phyloP scores from a whole-genome alignment of 768 basidiomycete species.

The Suillus subalutaceus region DNA sequence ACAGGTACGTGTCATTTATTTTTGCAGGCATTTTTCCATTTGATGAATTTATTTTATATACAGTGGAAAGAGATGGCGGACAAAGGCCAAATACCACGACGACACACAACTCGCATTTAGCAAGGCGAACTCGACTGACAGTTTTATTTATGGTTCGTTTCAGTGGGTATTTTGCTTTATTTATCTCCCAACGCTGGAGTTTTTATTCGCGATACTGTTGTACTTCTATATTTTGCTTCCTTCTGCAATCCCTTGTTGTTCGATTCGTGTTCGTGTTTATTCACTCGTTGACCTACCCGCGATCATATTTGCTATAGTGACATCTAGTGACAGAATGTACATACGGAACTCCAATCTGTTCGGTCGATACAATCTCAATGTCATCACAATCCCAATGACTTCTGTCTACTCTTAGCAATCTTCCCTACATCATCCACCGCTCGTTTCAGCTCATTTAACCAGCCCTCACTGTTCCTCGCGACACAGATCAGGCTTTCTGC shows the following conservation, averaged over 20 bases:
- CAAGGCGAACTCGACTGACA: not conserved
- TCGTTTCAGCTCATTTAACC: conserved; percentile 70
- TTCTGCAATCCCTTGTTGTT: not conserved
- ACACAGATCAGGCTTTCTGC: conserved; percentile 42
- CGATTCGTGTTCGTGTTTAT: conserved; percentile 4
- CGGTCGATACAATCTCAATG: not conserved
- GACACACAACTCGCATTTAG: conserved; percentile 16
- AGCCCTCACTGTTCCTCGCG: conserved; percentile 45
- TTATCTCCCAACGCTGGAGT: conserved; percentile 28
- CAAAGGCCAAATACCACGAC: conserved; percentile 25
- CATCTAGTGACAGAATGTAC: not conserved
- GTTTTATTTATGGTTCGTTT: conserved; percentile 25
- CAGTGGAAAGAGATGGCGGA: conserved; percentile 35
- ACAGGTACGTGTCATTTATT: conserved; percentile 41
- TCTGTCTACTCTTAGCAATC: conserved; percentile 76
- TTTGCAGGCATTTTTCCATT: conserved; percentile 5
- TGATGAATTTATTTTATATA: conserved; percentile 17
- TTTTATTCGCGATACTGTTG: conserved; percentile 31
- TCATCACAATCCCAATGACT: conserved; percentile 8
- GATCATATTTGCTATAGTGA: not conserved
- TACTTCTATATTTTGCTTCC: conserved; percentile 19
- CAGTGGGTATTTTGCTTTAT: conserved; percentile 24
- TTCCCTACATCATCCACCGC: conserved; percentile 73
- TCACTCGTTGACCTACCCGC: not conserved
- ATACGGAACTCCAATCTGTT: not conserved